These are phyloP conservation scores for Leccinum cinnamomeum DNA, from an alignment of 1,284 basidiomycete genomes.

Conservation along the genomic window DNA sequence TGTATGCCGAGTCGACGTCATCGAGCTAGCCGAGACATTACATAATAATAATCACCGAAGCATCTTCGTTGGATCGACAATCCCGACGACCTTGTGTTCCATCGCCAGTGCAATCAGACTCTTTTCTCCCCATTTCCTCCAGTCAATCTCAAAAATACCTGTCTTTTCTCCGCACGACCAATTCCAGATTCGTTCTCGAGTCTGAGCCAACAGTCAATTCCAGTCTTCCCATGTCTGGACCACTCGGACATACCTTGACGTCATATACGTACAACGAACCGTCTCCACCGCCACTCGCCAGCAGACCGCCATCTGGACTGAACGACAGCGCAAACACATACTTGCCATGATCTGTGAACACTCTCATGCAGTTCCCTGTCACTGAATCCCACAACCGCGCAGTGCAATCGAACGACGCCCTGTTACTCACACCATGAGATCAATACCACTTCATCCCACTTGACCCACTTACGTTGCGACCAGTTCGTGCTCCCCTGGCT, in stretches of 20 bases:
- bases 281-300: constrained; percentile 40
- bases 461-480: constrained; percentile 63
- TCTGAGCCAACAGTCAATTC: constrained; percentile 21
- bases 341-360: constrained; percentile 64
- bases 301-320: constrained; percentile 55
- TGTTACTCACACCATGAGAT: constrained; percentile 29
- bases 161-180: constrained; percentile 38
- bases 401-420: constrained; percentile 75
- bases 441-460: background rate
- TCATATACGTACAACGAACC: constrained; percentile 37
- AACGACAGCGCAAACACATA: constrained; percentile 69
- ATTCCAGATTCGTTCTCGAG: constrained; percentile 34
- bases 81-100: constrained; percentile 37
- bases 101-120: constrained; percentile 39
- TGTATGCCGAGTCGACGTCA: constrained; percentile 18
- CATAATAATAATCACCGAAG: constrained; percentile 8
- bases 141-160: constrained; percentile 41
- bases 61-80: constrained; percentile 36
- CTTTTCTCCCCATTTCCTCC: constrained; percentile 34
- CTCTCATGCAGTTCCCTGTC: constrained; percentile 67
- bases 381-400: constrained; percentile 76
- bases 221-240: background rate
- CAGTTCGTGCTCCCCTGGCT: constrained; percentile 50
- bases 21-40: background rate
- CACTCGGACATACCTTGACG: constrained; percentile 27